Evolutionary conservation across 108 stramenopile genomes (phyloP), one percentile per base, ranked within the genome.

Genomic region (Aurantiochytrium sp.): DNA sequence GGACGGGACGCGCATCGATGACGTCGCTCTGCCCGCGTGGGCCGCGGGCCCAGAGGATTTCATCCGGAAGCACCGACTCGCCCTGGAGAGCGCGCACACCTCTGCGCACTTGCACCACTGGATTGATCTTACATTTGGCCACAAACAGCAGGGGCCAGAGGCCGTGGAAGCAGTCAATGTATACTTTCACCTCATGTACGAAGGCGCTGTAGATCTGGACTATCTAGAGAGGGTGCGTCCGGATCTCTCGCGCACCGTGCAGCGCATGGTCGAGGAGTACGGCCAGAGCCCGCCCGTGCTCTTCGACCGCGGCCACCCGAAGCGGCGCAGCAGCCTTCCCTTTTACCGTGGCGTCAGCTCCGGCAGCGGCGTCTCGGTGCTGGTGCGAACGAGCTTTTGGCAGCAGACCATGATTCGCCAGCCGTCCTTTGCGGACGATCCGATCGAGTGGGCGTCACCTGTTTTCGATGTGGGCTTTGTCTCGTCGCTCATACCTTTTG

Each of bases 21-120:
- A 98, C 89, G 95, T 96, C 32, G 91, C 91, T n/a, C 89, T 98
- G 86, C 98, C 98, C 3, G 92, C 93, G 55, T 98, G 97, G 98
- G 96, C 96, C 2, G 95, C 95, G 2, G 95, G 95, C 91, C 95
- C 97, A 8, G 89, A 73, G 4, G 73, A 87, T 4, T 92, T 92
- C 68, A 34, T 92, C 34, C 45, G 27, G 22, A 41, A 10, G 27
- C 37, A 89, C 37, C 87, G 91, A 0, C 19, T 55, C 22, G 91
- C 91, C 4, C 52, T 92, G 37, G 91, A 91, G 41, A 69, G 86
- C 45, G 86, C 89, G 3, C 12, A 85, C 22, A 86, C 91, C 3
- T 69, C 55, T 3, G 8, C 3, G 19, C 31, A 81, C 42, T 32
- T 92, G 52, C 91, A 92, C 42, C 90, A 90, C 21, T 92, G 91